Conservation (phyloP, 2,329 filamentous ascomycete species). For the Thelonectria discophora region DNA sequence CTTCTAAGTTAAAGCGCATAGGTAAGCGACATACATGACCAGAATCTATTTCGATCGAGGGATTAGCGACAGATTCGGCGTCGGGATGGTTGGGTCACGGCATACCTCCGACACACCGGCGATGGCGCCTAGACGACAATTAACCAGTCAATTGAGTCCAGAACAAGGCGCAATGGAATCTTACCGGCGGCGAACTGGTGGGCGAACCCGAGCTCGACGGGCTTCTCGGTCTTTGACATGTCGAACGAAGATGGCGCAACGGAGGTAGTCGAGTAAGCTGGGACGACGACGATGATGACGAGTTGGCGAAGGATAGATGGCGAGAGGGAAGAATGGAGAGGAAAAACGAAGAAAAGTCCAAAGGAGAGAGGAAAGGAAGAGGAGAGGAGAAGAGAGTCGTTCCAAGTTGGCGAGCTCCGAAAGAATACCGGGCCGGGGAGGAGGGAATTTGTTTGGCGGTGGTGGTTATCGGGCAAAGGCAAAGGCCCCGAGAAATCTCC, state of each 20-base stretch:
- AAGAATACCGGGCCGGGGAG: constrained; percentile 43
- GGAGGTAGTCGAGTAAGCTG: constrained; percentile 1
- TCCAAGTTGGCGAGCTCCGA: constrained; percentile 38
- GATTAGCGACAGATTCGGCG: constrained; percentile 38
- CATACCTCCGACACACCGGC: constrained; percentile 96
- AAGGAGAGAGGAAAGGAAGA: constrained; percentile 12
- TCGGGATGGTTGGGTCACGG: constrained; percentile 8
- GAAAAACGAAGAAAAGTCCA: constrained; percentile 10
- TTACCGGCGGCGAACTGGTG: constrained; percentile 95
- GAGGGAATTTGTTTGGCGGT: constrained; percentile 42
- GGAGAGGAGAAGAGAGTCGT: constrained; percentile 19
- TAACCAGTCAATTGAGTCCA: constrained; percentile 33
- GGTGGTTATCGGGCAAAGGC: constrained; percentile 28
- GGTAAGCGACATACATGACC: constrained; percentile 72
- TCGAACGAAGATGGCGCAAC: constrained; percentile 27
- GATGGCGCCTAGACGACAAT: constrained; percentile 73
- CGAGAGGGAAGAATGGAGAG: constrained; percentile 27
- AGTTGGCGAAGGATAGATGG: constrained; percentile 17
- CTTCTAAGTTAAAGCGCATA: neutral
- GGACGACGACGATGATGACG: constrained; percentile 5
- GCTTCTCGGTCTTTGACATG: constrained; percentile 64
- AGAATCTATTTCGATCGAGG: constrained; percentile 70
- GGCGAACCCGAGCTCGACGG: constrained; percentile 76
- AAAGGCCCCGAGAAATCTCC: constrained; percentile 32
- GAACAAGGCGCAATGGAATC: constrained; percentile 46